Conservation (phyloP, 768 basidiomycete species). For the Boletus rubescentipes region DNA sequence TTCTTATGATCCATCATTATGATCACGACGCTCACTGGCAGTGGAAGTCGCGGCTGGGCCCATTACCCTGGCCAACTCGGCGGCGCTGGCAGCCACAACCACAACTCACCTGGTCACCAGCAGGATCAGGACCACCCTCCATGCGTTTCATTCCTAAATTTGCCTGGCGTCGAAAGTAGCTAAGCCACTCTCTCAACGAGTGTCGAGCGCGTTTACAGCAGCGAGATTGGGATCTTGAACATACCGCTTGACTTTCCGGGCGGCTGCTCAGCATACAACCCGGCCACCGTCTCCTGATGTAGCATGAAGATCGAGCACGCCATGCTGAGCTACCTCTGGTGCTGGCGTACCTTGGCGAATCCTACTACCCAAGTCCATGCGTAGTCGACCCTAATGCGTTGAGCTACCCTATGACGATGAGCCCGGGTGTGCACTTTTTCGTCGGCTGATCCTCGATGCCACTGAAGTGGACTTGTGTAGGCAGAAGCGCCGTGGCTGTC, state of each 20-base stretch:
- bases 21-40: not conserved
- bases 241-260: not conserved
- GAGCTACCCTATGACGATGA: not conserved
- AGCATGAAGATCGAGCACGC: not conserved
- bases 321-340: not conserved
- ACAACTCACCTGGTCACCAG: conserved; percentile 1
- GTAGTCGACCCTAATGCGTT: not conserved
- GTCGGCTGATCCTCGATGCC: not conserved
- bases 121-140: conserved; percentile 8
- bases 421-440: conserved; percentile 1
- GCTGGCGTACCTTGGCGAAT: not conserved
- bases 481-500: not conserved
- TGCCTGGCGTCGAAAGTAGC: not conserved
- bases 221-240: not conserved
- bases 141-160: not conserved
- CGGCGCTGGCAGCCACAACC: not conserved
- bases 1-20: conserved; percentile 2
- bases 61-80: not conserved
- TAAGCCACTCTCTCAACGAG: too few species aligned
- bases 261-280: not conserved
- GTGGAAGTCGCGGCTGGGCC: not conserved
- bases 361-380: not conserved
- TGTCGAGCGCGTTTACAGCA: too few species aligned
- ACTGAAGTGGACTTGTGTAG: not conserved
- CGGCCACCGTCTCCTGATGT: not conserved